phyloP scores from a whole-genome alignment of 2,329 filamentous ascomycete genomes.

The Microascus cirrosus region DNA sequence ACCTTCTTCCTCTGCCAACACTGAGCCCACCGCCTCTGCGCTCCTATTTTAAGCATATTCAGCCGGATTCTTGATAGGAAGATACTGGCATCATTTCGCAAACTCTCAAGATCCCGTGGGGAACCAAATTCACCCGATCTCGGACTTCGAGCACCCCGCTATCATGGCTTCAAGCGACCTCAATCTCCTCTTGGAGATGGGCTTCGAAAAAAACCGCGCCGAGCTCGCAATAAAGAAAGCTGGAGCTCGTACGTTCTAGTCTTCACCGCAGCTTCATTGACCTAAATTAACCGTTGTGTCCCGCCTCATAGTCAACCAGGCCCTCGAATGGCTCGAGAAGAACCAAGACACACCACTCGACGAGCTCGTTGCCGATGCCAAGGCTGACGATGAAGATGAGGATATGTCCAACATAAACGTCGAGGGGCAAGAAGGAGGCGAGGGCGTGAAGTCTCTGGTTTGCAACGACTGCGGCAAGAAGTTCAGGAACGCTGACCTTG shows the following conservation, averaged over 20 bases:
- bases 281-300: not conserved
- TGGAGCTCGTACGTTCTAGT: constrained; percentile 55
- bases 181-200: constrained; percentile 55
- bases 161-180: constrained; percentile 49
- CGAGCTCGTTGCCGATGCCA: constrained; percentile 48
- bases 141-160: constrained; percentile 9
- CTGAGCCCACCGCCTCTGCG: not conserved
- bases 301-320: not conserved
- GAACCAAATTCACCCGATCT: constrained; percentile 1
- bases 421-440: constrained; percentile 55
- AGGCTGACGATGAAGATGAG: constrained; percentile 32
- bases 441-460: constrained; percentile 62
- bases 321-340: constrained; percentile 82
- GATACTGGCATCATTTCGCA: not conserved
- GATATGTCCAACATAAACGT: constrained; percentile 47
- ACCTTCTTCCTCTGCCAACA: not conserved
- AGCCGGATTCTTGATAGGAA: not conserved
- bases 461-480: constrained; percentile 94
- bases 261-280: not conserved
- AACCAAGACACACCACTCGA: constrained; percentile 83
- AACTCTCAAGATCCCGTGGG: constrained; percentile 6
- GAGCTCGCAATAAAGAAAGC: constrained; percentile 76
- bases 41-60: not conserved
- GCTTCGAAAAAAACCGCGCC: constrained; percentile 74
- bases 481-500: constrained; percentile 70